Evolutionary conservation across 805 yeast genomes (phyloP).

Genomic region (Blastobotrys muscicola): DNA sequence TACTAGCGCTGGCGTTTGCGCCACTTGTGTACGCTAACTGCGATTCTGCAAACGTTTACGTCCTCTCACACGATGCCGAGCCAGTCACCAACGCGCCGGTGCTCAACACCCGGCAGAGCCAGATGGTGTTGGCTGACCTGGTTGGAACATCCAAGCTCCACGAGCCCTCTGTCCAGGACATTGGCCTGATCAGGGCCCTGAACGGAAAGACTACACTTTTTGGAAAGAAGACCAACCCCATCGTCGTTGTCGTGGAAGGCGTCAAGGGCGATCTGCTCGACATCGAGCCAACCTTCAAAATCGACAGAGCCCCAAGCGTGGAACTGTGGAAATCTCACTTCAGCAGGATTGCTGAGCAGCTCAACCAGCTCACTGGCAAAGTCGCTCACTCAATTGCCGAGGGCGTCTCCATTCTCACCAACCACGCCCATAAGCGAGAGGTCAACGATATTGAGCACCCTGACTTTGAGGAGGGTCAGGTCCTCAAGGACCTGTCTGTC

Average conservation of each 20-base stretch:
- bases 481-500: constrained; percentile 1
- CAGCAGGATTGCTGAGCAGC: constrained; percentile 6
- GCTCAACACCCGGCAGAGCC: constrained; percentile 10
- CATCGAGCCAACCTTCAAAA: constrained; percentile 11
- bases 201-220: constrained; percentile 1
- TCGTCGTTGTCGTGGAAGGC: constrained; percentile 15
- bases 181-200: constrained; percentile 1
- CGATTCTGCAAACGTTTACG: constrained; percentile 6
- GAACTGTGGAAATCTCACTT: constrained; percentile 5
- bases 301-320: constrained; percentile 9
- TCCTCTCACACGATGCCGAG: constrained; percentile 2
- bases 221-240: constrained; percentile 1
- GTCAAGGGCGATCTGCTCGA: constrained; percentile 16
- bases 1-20: not conserved
- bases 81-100: constrained; percentile 2
- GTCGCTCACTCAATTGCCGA: constrained; percentile 3
- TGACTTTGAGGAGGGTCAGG: constrained; percentile 1
- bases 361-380: constrained; percentile 7
- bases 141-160: constrained; percentile 9
- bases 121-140: constrained; percentile 16
- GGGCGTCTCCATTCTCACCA: constrained; percentile 4
- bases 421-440: not conserved
- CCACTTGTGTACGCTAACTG: constrained; percentile 1
- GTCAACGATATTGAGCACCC: not conserved
- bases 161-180: constrained; percentile 6